phyloP scores from a whole-genome alignment of 257 asterid species.

The Salvia splendens region DNA sequence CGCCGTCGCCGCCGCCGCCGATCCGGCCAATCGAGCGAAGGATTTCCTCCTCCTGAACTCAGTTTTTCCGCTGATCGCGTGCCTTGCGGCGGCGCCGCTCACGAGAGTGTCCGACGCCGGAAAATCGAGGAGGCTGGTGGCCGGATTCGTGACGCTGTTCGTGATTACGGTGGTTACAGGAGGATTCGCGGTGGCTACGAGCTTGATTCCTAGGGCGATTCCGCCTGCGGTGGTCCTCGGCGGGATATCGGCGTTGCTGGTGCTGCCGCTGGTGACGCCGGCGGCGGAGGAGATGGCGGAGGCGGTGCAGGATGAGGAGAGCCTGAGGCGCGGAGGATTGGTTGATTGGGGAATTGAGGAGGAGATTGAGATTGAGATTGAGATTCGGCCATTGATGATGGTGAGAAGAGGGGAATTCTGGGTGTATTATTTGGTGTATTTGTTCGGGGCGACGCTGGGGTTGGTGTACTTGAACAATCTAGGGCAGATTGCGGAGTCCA shows the following conservation, averaged over 20 bases:
- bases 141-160: neutral
- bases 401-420: conserved; percentile 59
- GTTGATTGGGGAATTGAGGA: neutral
- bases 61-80: conserved; percentile 46
- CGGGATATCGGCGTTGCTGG: neutral
- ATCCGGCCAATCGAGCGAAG: conserved; percentile 38
- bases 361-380: conserved; percentile 38
- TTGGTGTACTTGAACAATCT: conserved; percentile 69
- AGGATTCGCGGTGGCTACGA: neutral
- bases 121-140: conserved; percentile 4
- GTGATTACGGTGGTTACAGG: conserved; percentile 14
- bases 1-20: conserved; percentile 27
- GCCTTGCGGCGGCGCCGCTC: conserved; percentile 41
- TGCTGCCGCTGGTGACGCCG: conserved; percentile 17
- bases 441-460: conserved; percentile 75
- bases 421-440: conserved; percentile 62
- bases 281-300: conserved; percentile 23
- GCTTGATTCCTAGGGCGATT: conserved; percentile 2
- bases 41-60: conserved; percentile 52
- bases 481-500: conserved; percentile 75
- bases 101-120: conserved; percentile 32
- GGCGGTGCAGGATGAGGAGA: conserved; percentile 8
- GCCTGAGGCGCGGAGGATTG: neutral
- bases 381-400: conserved; percentile 55
- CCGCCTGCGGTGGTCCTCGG: neutral